Percentiles rank a stretch among this genome's conserved stretches.
phyloP scores from a whole-genome alignment of 2,329 filamentous ascomycete species.

The Epichloe glyceriae region DNA sequence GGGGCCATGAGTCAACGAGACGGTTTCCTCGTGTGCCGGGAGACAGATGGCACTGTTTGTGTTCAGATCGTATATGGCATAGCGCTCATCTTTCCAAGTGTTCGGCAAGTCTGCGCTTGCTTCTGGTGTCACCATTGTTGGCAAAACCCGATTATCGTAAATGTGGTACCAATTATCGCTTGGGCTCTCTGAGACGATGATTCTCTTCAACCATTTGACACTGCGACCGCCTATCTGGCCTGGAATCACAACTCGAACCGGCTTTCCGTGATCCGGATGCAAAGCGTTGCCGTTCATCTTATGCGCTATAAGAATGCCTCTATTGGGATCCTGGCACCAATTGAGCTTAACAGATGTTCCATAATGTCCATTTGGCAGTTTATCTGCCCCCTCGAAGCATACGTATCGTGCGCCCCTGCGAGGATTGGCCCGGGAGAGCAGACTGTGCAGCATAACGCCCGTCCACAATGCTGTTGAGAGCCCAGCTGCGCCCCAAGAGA shows the following conservation, averaged over 20 bases:
- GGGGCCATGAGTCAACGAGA: slow-evolving; percentile 35
- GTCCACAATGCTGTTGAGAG: slow-evolving; percentile 83
- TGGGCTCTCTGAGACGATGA: slow-evolving; percentile 64
- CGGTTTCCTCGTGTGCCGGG: slow-evolving; percentile 62
- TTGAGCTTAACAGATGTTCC: slow-evolving; percentile 80
- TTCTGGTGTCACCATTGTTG: slow-evolving; percentile 75
- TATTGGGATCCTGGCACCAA: slow-evolving; percentile 74
- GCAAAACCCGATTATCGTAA: slow-evolving; percentile 82
- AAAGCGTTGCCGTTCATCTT: slow-evolving; percentile 81
- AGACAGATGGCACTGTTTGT: slow-evolving; percentile 73
- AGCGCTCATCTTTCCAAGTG: slow-evolving; percentile 80
- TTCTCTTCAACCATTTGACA: slow-evolving; percentile 81
- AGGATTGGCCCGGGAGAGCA: slow-evolving; percentile 57
- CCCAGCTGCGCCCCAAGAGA: slow-evolving; percentile 85
- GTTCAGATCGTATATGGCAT: slow-evolving; percentile 86
- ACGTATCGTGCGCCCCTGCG: slow-evolving; percentile 63
- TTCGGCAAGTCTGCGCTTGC: slow-evolving; percentile 59
- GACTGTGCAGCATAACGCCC: slow-evolving; percentile 60
- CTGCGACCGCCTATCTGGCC: slow-evolving; percentile 86
- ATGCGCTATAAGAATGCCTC: slow-evolving; percentile 76
- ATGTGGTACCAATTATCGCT: slow-evolving; percentile 95
- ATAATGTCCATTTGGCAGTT: slow-evolving; percentile 77
- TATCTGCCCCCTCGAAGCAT: slow-evolving; percentile 85
- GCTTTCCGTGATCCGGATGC: slow-evolving; percentile 74
- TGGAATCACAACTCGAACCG: slow-evolving; percentile 69